Base-by-base conservation (phyloP, 116 monocot genomes). In the Posidonia oceanica region DNA sequence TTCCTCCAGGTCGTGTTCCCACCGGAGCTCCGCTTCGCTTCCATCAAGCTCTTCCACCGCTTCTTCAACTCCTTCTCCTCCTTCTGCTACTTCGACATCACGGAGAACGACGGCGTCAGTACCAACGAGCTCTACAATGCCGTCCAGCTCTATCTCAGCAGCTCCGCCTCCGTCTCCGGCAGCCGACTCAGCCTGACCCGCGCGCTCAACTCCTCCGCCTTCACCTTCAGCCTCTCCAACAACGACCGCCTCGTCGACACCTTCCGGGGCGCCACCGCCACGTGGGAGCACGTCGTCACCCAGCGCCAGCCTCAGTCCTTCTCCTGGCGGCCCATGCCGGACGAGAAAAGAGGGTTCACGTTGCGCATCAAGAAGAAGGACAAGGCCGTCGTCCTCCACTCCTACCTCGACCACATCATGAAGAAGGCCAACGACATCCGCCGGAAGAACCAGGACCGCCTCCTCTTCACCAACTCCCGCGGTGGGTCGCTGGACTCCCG, bases 371-470 rank as follows among this genome's bases (percentile, higher is more conserved):
- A 56, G 66, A 87, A 89, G 77, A 77, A 72, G 63, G 83, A 89
- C 64, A 80, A 83, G 70, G 51, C 73, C 0, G 6, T 83, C 29
- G 18, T 89, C 8, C 79, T 94, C 42, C 73, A 77, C 0, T 16
- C 75, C 20, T 94, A 94, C 70, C 87, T 94, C 56, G 85, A 89
- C 57, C 83, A 93, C 81, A 89, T 94, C 81, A 89, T 89, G 85
- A 83, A 81, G 3, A 62, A 18, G 36, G 89, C 93, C 21, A 60
- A 51, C 39, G 84, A 85, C 7, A 41, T 94, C 64, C 82, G 85
- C 7, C 87, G 87, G 44, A 56, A 62, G 62, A 89, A 77, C 81
- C 75, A 87, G 68, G 94, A 94, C 54, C 74, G 90, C 14, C 74
- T 87, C 17, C 75, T 94, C 8, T 89, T 85, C 76, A 94, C 94